phyloP scores from a whole-genome alignment of 345 rosid species.

The Brassica carinata region DNA sequence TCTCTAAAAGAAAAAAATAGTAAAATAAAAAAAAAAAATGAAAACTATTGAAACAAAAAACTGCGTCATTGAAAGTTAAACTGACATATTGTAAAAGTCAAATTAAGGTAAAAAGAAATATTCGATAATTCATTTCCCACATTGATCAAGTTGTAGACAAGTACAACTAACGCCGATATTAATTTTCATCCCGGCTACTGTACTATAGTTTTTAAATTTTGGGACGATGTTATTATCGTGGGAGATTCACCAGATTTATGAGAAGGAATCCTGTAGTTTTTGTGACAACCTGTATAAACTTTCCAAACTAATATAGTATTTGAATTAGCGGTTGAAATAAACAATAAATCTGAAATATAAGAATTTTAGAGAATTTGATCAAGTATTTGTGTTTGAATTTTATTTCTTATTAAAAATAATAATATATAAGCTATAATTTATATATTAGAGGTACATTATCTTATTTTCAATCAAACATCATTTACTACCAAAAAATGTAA shows the following conservation, averaged over 20 bases:
- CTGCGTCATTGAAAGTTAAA: conserved; percentile 5
- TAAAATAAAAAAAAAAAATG: too few relatives aligned
- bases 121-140: conserved; percentile 28
- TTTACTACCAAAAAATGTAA: not conserved
- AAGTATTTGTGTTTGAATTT: not conserved
- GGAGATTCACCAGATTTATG: not conserved
- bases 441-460: not conserved
- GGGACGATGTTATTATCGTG: not conserved
- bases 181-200: conserved; percentile 13
- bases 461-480: not conserved
- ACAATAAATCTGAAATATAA: not conserved
- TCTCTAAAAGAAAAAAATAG: too few relatives aligned
- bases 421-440: not conserved
- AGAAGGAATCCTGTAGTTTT: not conserved
- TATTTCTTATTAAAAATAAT: not conserved
- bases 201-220: not conserved
- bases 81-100: not conserved
- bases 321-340: not conserved
- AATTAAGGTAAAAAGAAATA: conserved; percentile 10
- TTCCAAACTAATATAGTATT: not conserved
- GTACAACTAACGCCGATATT: not conserved
- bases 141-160: conserved; percentile 14
- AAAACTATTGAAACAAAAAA: not conserved
- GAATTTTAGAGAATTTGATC: not conserved
- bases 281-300: not conserved